phyloP scores from a whole-genome alignment of 2,329 filamentous ascomycete species.

The Claviceps spartinae region DNA sequence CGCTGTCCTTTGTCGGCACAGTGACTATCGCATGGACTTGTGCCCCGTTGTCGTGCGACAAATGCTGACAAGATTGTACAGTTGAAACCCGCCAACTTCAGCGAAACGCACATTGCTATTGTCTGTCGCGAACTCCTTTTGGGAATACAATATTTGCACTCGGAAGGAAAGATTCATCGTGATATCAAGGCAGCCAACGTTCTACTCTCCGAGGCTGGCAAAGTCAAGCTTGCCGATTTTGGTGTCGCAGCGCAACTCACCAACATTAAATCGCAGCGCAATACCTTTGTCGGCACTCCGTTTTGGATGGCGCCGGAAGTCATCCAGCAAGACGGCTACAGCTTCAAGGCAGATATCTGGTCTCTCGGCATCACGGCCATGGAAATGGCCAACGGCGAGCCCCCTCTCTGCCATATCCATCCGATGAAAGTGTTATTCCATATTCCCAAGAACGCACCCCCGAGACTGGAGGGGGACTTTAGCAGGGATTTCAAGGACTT shows the following conservation, averaged over 20 bases:
- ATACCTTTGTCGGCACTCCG: slow-evolving; percentile 94
- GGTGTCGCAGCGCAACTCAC: slow-evolving; percentile 92
- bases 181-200: slow-evolving; percentile 97
- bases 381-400: slow-evolving; percentile 77
- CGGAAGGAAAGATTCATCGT: slow-evolving; percentile 87
- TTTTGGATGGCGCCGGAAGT: slow-evolving; percentile 97
- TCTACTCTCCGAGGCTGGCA: slow-evolving; percentile 77
- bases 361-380: slow-evolving; percentile 84
- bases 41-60: background rate
- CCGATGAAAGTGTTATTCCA: slow-evolving; percentile 90
- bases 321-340: slow-evolving; percentile 70
- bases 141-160: slow-evolving; percentile 85
- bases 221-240: slow-evolving; percentile 93
- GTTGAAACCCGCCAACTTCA: slow-evolving; percentile 83
- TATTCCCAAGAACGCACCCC: slow-evolving; percentile 78
- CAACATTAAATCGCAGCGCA: slow-evolving; percentile 93
- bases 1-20: background rate
- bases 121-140: slow-evolving; percentile 83
- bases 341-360: slow-evolving; percentile 91
- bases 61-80: slow-evolving; percentile 27
- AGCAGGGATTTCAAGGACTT: slow-evolving; percentile 92
- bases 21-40: too few species aligned
- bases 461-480: slow-evolving; percentile 72
- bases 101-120: slow-evolving; percentile 83
- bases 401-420: slow-evolving; percentile 73